Conservation (phyloP, 2,329 filamentous ascomycete genomes). For the Fusarium multiceps region DNA sequence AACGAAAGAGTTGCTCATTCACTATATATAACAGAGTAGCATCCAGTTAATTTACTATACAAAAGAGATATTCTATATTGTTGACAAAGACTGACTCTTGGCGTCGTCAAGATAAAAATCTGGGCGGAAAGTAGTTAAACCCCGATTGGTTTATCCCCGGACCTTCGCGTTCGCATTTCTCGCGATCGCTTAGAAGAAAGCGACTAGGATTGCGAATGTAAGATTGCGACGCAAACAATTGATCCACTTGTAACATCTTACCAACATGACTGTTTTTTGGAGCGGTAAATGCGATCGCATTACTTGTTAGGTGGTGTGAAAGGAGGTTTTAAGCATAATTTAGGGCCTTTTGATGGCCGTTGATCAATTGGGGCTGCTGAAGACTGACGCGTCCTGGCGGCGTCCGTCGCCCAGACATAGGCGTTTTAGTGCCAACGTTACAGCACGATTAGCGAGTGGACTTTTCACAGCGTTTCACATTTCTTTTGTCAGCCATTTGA, state of each 20-base stretch:
- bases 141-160: background rate
- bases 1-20: no score
- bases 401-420: background rate
- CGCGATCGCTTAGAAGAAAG: background rate
- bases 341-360: background rate
- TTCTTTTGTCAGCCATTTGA: background rate
- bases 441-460: background rate
- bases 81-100: background rate
- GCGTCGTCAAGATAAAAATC: background rate
- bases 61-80: background rate
- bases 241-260: background rate
- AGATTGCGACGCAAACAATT: background rate
- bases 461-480: background rate
- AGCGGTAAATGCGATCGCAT: background rate
- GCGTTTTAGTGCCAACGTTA: background rate
- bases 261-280: background rate
- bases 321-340: background rate
- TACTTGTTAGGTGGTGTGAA: background rate
- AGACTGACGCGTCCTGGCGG: background rate
- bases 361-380: background rate
- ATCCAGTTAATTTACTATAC: no score
- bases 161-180: slow-evolving; percentile 1
- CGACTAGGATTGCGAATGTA: background rate
- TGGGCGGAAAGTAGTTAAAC: background rate
- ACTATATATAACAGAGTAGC: no score